Evolutionary conservation across 140 eudicot genomes (phyloP).

Genomic region (Erigeron philadelphicus): DNA sequence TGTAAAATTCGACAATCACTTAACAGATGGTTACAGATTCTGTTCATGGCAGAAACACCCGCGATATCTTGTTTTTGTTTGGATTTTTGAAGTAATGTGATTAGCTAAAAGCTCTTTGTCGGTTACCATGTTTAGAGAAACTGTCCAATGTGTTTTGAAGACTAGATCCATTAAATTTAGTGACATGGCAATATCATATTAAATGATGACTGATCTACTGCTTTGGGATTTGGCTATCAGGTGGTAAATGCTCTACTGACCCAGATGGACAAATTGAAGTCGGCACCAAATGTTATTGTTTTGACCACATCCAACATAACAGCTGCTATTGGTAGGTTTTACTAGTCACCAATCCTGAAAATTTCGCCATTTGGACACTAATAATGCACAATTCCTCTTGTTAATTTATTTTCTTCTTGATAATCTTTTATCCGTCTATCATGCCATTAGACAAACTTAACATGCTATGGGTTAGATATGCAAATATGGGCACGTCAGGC

Average conservation of each 20-base stretch:
- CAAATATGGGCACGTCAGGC: neutral
- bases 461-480: constrained; percentile 2
- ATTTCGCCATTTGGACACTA: neutral
- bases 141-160: neutral
- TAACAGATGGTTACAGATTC: neutral
- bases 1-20: neutral
- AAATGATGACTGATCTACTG: constrained; percentile 16
- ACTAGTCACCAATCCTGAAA: constrained; percentile 11
- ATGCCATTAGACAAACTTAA: neutral
- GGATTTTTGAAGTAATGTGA: constrained; percentile 4
- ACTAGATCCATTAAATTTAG: constrained; percentile 8
- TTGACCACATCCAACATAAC: constrained; percentile 93
- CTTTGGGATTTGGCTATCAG: constrained; percentile 42
- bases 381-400: neutral
- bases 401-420: neutral
- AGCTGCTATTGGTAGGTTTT: constrained; percentile 78
- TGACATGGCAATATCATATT: constrained; percentile 18
- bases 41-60: constrained; percentile 6
- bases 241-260: constrained; percentile 94
- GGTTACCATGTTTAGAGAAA: neutral
- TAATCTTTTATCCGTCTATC: neutral
- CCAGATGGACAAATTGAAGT: constrained; percentile 88
- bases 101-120: constrained; percentile 12
- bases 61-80: constrained; percentile 13
- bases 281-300: constrained; percentile 85